Base-by-base conservation (phyloP, 306 rosid genomes). In the Macrotyloma uniflorum region DNA sequence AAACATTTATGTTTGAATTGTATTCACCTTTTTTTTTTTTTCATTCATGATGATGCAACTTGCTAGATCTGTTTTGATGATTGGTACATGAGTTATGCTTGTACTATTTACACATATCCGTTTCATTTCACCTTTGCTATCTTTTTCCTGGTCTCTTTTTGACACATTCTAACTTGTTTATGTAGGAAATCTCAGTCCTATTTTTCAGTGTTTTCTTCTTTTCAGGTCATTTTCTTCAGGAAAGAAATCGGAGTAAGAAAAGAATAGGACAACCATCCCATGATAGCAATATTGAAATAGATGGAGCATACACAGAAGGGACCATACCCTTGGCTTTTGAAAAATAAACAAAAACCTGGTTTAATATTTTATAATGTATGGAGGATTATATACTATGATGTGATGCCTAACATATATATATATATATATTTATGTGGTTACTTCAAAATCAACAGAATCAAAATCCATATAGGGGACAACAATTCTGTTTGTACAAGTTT, bases 211-310 rank as follows among this genome's bases (percentile, higher is more conserved):
- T 72, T 63, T 30, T 46, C 50, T 79, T 75, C 76, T 74, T 74
- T 79, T 70, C 77, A 46, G 45, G 79, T 85, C 86, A 79, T 85
- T 82, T 82, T 85, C 89, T 74, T 75, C 51, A 30, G 33, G 47
- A 75, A 72, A 79, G 26, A 58, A 79, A 64, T 30, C 24, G 77
- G 61, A 66, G 61, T 64, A 54, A 43, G 71, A 22, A 45, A 77
- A 54, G 79, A 72, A 84, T 65, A 46, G 79, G 80, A 80, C 85
- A 84, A 65, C 13, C 23, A 65, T 76, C 62, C 73, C 78, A 74
- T 85, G 81, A 81, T 78, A 78, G 53, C 71, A 67, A 62, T 74
- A 55, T 78, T 69, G 88, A 85, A 82, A 79, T 76, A 42, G 84
- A 82, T 74, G 36, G 73, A 70, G 73, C 67, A 43, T 75, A 61